Conservation (phyloP, 805 yeast species). For the Candida andamanensis region DNA sequence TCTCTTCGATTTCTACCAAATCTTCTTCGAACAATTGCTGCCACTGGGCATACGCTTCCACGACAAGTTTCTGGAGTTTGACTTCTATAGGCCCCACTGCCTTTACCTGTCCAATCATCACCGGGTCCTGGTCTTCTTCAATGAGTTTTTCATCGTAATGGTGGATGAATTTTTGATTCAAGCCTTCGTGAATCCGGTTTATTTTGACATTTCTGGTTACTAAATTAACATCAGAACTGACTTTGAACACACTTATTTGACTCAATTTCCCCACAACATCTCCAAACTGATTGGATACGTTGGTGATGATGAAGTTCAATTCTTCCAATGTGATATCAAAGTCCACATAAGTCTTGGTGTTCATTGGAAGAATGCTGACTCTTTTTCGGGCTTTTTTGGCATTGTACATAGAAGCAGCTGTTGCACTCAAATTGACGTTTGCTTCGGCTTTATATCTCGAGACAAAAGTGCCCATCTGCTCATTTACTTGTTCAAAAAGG, state of each 20-base stretch:
- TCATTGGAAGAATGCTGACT: conserved; percentile 7
- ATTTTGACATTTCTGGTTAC: conserved; percentile 15
- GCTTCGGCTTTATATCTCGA: too few species aligned
- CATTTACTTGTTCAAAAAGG: not conserved
- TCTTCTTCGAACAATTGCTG: conserved; percentile 7
- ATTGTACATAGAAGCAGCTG: conserved; percentile 4
- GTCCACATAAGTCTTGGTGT: conserved; percentile 31
- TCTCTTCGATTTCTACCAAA: not conserved
- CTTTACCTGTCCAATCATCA: conserved; percentile 6
- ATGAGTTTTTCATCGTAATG: conserved; percentile 16
- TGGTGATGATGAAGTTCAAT: conserved; percentile 13
- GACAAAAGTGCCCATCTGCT: not conserved
- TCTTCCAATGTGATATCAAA: conserved; percentile 25
- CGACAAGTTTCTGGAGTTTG: conserved; percentile 5
- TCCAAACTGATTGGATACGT: conserved; percentile 22
- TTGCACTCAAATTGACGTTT: not conserved
- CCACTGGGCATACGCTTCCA: conserved; percentile 11
- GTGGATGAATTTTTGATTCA: conserved; percentile 12
- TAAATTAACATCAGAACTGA: conserved; percentile 20
- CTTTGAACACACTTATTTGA: conserved; percentile 15
- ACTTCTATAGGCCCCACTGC: conserved; percentile 4
- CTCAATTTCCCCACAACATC: conserved; percentile 12
- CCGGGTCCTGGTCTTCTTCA: conserved; percentile 5
- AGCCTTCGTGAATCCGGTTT: conserved; percentile 11
- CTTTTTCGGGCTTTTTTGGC: conserved; percentile 14